A percentile compares a stretch with the other conserved stretches of the same genome.
Evolutionary conservation across 148 eudicot genomes (phyloP).

Genomic region (Nepenthes mirabilis): DNA sequence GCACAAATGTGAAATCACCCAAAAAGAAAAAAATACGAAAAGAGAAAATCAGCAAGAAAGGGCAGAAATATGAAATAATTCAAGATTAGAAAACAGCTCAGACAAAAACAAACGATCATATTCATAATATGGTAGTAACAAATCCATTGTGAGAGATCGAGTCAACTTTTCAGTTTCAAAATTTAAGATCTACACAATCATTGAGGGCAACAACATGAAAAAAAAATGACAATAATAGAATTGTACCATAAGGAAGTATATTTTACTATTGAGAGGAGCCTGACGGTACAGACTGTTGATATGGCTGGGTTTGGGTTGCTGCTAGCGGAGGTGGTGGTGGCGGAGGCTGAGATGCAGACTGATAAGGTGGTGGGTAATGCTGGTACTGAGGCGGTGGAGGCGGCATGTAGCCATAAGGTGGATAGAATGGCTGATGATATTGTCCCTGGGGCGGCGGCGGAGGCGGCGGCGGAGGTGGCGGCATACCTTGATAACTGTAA

Average conservation of each 20-base stretch:
- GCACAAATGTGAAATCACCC: no score
- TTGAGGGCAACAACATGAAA: no score
- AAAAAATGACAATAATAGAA: no score
- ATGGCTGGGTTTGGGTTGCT: slow-evolving; percentile 14
- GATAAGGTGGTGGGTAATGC: slow-evolving; percentile 54
- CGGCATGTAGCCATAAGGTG: slow-evolving; percentile 60
- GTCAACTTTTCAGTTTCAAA: no score
- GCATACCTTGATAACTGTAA: slow-evolving; percentile 40
- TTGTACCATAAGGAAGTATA: neutral
- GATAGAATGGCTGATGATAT: slow-evolving; percentile 57
- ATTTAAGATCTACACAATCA: no score
- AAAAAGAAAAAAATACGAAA: no score
- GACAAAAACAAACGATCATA: no score
- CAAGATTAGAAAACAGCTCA: no score
- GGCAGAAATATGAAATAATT: no score
- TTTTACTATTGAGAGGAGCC: neutral
- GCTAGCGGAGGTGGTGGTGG: slow-evolving; percentile 10
- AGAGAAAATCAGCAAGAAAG: no score
- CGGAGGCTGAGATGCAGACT: slow-evolving; percentile 20
- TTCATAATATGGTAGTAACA: no score
- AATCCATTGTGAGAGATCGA: no score
- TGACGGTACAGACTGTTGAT: slow-evolving; percentile 14
- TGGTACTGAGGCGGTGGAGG: slow-evolving; percentile 51
- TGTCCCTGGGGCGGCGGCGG: slow-evolving; percentile 52
- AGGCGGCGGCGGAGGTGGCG: slow-evolving; percentile 13